A percentile compares a stretch with the other conserved stretches of the same genome.
phyloP scores from a whole-genome alignment of 2,329 filamentous ascomycete species.

The Paraconiothyrium sp. region DNA sequence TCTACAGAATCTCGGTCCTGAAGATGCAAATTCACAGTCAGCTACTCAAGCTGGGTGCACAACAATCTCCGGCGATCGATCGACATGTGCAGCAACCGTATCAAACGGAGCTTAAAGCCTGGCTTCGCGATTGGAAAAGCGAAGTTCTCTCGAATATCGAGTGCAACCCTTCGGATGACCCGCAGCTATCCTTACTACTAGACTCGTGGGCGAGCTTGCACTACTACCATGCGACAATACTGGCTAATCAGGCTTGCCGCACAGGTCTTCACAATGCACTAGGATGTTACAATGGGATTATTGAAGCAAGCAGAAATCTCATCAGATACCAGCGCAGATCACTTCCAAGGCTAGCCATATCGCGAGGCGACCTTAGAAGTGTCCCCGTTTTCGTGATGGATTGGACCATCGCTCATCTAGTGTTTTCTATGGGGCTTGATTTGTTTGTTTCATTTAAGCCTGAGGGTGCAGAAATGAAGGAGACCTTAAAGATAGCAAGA shows the following conservation, averaged over 20 bases:
- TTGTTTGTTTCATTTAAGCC: not conserved
- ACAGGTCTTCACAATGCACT: not conserved
- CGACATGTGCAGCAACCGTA: not conserved
- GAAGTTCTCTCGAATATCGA: not conserved
- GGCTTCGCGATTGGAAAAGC: not conserved
- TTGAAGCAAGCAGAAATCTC: not conserved
- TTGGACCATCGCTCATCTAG: slow-evolving; percentile 3
- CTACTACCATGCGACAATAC: not conserved
- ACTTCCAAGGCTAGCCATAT: not conserved
- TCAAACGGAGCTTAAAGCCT: slow-evolving; percentile 1
- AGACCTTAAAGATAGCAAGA: not conserved
- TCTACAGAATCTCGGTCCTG: slow-evolving; percentile 4
- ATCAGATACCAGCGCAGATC: slow-evolving; percentile 1
- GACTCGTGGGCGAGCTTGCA: not conserved
- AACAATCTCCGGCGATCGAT: not conserved
- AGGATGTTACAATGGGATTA: not conserved
- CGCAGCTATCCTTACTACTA: not conserved
- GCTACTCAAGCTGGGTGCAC: not conserved
- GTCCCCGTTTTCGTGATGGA: not conserved
- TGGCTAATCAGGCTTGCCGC: not conserved
- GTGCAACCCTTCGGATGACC: no score
- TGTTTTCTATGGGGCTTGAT: not conserved
- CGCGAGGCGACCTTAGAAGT: not conserved
- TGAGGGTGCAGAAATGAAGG: not conserved
- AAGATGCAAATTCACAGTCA: slow-evolving; percentile 5